Evolutionary conservation across 345 rosid genomes (phyloP), one percentile per base, ranked within the genome.

Genomic region (Diplotaxis tenuifolia): DNA sequence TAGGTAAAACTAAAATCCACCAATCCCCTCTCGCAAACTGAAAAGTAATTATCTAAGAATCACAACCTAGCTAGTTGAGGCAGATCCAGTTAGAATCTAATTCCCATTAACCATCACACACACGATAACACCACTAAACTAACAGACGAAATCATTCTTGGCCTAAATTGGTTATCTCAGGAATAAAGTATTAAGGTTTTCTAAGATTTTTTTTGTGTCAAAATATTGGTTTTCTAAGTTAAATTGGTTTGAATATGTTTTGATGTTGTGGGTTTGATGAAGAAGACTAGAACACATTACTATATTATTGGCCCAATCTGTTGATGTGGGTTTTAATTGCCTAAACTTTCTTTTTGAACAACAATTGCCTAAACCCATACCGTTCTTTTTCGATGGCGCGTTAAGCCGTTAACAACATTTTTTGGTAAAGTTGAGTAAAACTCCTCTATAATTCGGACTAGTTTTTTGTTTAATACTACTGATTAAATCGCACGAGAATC

Each of bases 11-110:
- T 49, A 49, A 70, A 60, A 59, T 20, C 32, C 47, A 40, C 49
- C 66, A 70, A 59, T 45, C 2, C 29, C 22, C 49, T 47, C 67
- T 20, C 58, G 50, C 61, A 21, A 49, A 7, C 36, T 9, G 14
- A 47, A 59, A 16, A 45, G 15, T n/a, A 36, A n/a, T 50, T 31
- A 2, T 52, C 12, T 36, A 50, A 54, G 64, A 42, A 54, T 72
- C 54, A 54, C 53, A 72, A 72, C 15, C 15, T 63, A 36, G 15
- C 42, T 31, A 71, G 60, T 28, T 71, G 75, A 60, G 50, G 52
- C 34, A 32, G 66, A 18, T 62, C 40, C 32, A 52, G 16, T 18
- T 32, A 62, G 69, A 52, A 62, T 72, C 68, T 47, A 54, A 34
- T 72, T 72, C 62, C 42, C 53, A 52, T 72, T 52, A 22, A 11